Percentiles rank a stretch among this genome's conserved stretches.
phyloP scores from a whole-genome alignment of 495 filamentous ascomycete genomes.

The Xylaria curta region DNA sequence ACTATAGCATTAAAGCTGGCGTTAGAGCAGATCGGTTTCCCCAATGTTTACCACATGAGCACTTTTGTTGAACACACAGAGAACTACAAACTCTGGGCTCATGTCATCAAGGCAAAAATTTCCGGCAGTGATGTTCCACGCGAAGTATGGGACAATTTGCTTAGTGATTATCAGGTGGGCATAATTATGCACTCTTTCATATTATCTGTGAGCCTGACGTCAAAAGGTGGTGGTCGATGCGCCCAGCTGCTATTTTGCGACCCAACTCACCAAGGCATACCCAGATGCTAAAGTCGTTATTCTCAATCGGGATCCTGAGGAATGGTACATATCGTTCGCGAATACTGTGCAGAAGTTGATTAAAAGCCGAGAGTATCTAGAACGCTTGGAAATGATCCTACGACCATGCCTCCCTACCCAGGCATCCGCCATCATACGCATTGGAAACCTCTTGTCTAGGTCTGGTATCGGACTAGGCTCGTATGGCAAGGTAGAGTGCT shows the following conservation, averaged over 20 bases:
- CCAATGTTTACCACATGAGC: conserved; percentile 69
- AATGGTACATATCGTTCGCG: conserved; percentile 42
- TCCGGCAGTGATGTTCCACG: conserved; percentile 61
- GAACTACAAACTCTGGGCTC: conserved; percentile 65
- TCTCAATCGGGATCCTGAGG: conserved; percentile 57
- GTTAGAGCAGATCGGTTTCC: conserved; percentile 62
- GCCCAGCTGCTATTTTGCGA: conserved; percentile 65
- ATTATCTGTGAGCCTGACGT: not conserved
- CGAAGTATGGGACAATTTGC: conserved; percentile 66
- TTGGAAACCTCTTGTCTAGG: conserved; percentile 49
- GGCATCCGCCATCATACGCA: conserved; percentile 41
- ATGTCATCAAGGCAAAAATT: conserved; percentile 65
- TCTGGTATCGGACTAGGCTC: conserved; percentile 33
- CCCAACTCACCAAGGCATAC: conserved; percentile 68
- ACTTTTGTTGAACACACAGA: conserved; percentile 65
- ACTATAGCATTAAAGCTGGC: conserved; percentile 60
- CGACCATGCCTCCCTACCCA: conserved; percentile 57
- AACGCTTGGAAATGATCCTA: not conserved
- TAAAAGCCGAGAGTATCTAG: conserved; percentile 40
- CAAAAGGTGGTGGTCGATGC: conserved; percentile 64
- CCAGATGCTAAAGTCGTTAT: conserved; percentile 70
- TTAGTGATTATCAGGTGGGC: conserved; percentile 64
- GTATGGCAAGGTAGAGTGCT: conserved; percentile 25
- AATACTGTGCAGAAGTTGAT: conserved; percentile 20
- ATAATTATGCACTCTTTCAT: not conserved